Conservation (phyloP, 768 basidiomycete species). For the Cystofilobasidium macerans region DNA sequence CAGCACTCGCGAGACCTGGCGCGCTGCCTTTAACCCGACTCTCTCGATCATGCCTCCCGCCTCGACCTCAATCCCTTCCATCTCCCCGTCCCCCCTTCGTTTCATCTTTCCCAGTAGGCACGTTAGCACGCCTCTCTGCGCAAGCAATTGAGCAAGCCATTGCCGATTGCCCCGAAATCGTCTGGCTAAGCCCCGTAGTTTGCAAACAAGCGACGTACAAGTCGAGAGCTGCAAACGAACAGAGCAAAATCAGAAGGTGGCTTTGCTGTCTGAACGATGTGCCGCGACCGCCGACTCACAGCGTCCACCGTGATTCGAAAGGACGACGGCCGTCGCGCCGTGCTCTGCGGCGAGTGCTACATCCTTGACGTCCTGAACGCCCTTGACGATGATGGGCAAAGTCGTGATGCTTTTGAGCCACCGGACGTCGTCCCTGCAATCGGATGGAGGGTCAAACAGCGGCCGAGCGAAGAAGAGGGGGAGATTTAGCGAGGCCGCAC, state of each 20-base stretch:
- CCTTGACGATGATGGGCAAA: slow-evolving; percentile 24
- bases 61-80: too few relatives aligned
- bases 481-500: neutral
- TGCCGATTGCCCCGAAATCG: too few relatives aligned
- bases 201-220: too few relatives aligned
- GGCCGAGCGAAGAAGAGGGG: neutral
- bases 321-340: slow-evolving; percentile 31
- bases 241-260: neutral
- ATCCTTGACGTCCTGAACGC: slow-evolving; percentile 27
- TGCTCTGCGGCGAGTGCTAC: slow-evolving; percentile 30
- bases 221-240: neutral
- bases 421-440: neutral
- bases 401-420: slow-evolving; percentile 16
- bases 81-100: too few relatives aligned
- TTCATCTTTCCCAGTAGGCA: too few relatives aligned
- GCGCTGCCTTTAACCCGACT: too few relatives aligned
- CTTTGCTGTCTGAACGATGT: neutral
- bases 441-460: neutral
- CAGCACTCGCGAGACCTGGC: too few relatives aligned
- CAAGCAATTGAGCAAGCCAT: too few relatives aligned
- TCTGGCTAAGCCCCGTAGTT: too few relatives aligned
- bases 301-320: slow-evolving; percentile 33
- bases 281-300: slow-evolving; percentile 9
- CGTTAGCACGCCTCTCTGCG: too few relatives aligned
- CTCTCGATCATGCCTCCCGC: too few relatives aligned